These are phyloP conservation scores for Polygonum aviculare DNA, from an alignment of 148 eudicot genomes.

Conservation along the genomic window DNA sequence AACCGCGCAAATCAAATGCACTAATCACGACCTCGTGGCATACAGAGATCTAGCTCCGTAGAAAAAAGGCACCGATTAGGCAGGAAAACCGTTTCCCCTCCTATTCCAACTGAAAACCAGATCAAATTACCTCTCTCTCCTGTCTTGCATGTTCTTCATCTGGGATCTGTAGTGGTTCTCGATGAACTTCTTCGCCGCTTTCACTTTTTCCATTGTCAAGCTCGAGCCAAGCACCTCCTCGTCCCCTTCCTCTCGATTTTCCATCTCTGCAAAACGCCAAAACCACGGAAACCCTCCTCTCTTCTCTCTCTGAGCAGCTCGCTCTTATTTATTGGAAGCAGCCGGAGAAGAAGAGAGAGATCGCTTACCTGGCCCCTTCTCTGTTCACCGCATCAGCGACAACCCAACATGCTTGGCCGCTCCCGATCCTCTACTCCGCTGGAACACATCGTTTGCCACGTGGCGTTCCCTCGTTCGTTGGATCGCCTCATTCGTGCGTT, in stretches of 20 bases:
- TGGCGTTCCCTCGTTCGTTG: background rate
- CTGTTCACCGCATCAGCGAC: constrained; percentile 31
- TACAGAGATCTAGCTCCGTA: background rate
- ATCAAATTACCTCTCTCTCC: constrained; percentile 61
- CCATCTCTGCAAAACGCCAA: constrained; percentile 13
- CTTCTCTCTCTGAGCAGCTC: constrained; percentile 18
- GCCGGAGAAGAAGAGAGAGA: constrained; percentile 13
- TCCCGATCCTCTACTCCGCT: constrained; percentile 2
- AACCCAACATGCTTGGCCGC: constrained; percentile 24
- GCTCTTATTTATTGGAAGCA: constrained; percentile 16
- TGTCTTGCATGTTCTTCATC: constrained; percentile 80
- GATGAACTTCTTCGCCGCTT: constrained; percentile 88
- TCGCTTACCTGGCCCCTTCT: constrained; percentile 29
- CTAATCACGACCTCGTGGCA: background rate
- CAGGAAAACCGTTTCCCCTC: background rate
- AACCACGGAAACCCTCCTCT: constrained; percentile 11
- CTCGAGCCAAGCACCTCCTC: constrained; percentile 79
- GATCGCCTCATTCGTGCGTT: background rate
- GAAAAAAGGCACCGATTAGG: background rate
- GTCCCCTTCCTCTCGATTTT: constrained; percentile 28
- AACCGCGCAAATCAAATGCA: background rate
- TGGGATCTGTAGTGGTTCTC: constrained; percentile 91
- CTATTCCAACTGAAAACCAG: background rate
- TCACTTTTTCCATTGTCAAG: constrained; percentile 92
- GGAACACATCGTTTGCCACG: background rate